Evolutionary conservation across 768 basidiomycete species (phyloP).

Genomic region (Pleurotus platypus): DNA sequence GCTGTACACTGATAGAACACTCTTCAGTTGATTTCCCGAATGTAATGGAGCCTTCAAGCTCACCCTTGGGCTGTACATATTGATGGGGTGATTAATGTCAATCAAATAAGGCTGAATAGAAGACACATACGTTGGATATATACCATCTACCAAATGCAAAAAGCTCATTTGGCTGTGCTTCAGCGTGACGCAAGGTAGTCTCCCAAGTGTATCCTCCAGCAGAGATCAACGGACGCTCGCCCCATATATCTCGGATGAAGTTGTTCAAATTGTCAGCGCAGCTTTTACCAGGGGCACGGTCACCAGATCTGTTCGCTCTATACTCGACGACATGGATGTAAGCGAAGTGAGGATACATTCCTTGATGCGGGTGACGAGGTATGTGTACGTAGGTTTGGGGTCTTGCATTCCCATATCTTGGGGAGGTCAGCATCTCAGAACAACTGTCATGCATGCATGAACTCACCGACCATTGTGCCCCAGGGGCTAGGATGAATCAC

Average conservation of each 20-base stretch:
- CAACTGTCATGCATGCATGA: background rate
- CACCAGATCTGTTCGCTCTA: background rate
- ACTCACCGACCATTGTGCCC: slow-evolving; percentile 27
- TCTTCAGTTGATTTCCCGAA: background rate
- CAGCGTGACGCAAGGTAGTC: slow-evolving; percentile 24
- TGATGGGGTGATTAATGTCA: too few relatives aligned
- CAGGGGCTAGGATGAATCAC: slow-evolving; percentile 48
- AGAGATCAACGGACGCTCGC: slow-evolving; percentile 24
- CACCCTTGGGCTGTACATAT: slow-evolving; percentile 47
- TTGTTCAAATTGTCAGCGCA: slow-evolving; percentile 17
- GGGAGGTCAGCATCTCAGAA: background rate
- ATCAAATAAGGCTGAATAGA: background rate
- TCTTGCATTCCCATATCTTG: slow-evolving; percentile 36
- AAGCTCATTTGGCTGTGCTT: slow-evolving; percentile 21
- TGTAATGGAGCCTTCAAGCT: slow-evolving; percentile 22
- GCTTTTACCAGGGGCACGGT: background rate
- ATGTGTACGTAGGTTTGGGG: slow-evolving; percentile 35
- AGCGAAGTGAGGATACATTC: slow-evolving; percentile 29
- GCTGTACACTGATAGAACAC: slow-evolving; percentile 58
- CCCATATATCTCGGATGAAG: slow-evolving; percentile 27
- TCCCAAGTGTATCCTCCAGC: slow-evolving; percentile 30
- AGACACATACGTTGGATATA: slow-evolving; percentile 22
- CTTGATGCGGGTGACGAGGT: slow-evolving; percentile 30
- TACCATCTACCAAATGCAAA: slow-evolving; percentile 32
- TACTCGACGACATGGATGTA: slow-evolving; percentile 37